A percentile compares a stretch with the other conserved stretches of the same genome.
phyloP scores from a whole-genome alignment of 2,329 filamentous ascomycete genomes.

The Talaromyces sp. region DNA sequence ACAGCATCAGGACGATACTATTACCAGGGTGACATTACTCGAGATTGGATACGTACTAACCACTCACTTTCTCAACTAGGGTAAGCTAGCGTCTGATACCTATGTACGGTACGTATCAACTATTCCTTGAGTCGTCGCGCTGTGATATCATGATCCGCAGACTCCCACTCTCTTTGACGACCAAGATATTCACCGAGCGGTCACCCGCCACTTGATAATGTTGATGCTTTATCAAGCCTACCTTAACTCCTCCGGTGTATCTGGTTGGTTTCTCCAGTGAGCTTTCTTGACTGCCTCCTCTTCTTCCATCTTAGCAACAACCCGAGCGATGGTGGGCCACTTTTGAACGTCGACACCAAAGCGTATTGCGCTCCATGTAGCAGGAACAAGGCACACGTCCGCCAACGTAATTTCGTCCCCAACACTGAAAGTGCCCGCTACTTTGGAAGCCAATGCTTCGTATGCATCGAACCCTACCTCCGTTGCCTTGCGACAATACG shows the following conservation, averaged over 20 bases:
- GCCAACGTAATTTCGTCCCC: slow-evolving; percentile 56
- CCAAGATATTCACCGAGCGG: not conserved
- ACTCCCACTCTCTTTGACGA: not conserved
- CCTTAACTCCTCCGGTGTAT: slow-evolving; percentile 50
- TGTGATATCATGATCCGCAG: not conserved
- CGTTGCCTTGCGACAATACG: slow-evolving; percentile 54
- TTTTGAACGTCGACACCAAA: slow-evolving; percentile 51
- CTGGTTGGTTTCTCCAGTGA: slow-evolving; percentile 54
- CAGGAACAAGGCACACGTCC: slow-evolving; percentile 57
- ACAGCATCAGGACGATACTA: not conserved
- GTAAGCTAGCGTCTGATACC: not conserved
- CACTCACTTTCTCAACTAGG: not conserved
- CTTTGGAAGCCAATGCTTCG: slow-evolving; percentile 42
- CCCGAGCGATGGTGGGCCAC: slow-evolving; percentile 47
- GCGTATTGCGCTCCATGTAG: slow-evolving; percentile 55
- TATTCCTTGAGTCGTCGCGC: not conserved
- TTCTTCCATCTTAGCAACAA: slow-evolving; percentile 47
- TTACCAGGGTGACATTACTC: not conserved
- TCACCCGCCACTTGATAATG: not conserved
- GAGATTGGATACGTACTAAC: not conserved
- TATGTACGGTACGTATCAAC: no score
- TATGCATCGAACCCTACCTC: slow-evolving; percentile 55
- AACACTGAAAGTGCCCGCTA: slow-evolving; percentile 51
- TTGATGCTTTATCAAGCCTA: not conserved
- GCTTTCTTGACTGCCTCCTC: slow-evolving; percentile 52